A percentile compares a stretch with the other conserved stretches of the same genome.
Conservation (phyloP, 1,139 yeast genomes). For the Kodamaea fungicola region DNA sequence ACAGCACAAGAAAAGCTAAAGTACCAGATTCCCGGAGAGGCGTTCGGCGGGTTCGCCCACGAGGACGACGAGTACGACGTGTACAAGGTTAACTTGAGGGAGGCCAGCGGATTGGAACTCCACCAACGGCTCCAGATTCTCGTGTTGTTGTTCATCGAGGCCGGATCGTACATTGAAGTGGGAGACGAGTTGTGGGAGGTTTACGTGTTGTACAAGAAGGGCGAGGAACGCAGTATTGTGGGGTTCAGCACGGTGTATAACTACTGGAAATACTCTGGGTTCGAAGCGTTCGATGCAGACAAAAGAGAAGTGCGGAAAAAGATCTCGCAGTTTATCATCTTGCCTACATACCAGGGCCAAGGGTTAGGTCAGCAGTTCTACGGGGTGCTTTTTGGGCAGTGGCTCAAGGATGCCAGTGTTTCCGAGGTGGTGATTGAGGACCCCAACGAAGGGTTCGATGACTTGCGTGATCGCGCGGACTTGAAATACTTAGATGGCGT, state of each 20-base stretch:
- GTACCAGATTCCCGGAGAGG: conserved; percentile 49
- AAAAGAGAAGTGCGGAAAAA: conserved; percentile 56
- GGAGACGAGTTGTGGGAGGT: conserved; percentile 73
- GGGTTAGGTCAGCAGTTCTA: conserved; percentile 72
- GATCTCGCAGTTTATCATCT: conserved; percentile 80
- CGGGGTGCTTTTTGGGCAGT: conserved; percentile 46
- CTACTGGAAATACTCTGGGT: conserved; percentile 73
- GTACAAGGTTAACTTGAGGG: conserved; percentile 38
- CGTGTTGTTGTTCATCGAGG: conserved; percentile 84
- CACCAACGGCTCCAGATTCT: conserved; percentile 75
- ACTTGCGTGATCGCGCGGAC: conserved; percentile 81
- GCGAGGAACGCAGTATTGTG: conserved; percentile 45
- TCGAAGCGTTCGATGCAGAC: conserved; percentile 50
- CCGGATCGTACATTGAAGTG: conserved; percentile 83
- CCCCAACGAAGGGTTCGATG: conserved; percentile 92
- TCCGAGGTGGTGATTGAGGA: conserved; percentile 88
- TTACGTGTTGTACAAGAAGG: conserved; percentile 49
- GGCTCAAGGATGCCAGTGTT: conserved; percentile 54
- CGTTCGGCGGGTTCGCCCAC: conserved; percentile 33
- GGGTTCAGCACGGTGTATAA: conserved; percentile 86
- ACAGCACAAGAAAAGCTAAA: conserved; percentile 46
- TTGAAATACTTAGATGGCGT: conserved; percentile 44
- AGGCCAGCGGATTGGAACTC: conserved; percentile 45
- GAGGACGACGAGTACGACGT: conserved; percentile 17
- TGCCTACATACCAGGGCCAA: conserved; percentile 76